Base-by-base conservation (phyloP, 805 yeast genomes). In the Lachancea quebecensis region DNA sequence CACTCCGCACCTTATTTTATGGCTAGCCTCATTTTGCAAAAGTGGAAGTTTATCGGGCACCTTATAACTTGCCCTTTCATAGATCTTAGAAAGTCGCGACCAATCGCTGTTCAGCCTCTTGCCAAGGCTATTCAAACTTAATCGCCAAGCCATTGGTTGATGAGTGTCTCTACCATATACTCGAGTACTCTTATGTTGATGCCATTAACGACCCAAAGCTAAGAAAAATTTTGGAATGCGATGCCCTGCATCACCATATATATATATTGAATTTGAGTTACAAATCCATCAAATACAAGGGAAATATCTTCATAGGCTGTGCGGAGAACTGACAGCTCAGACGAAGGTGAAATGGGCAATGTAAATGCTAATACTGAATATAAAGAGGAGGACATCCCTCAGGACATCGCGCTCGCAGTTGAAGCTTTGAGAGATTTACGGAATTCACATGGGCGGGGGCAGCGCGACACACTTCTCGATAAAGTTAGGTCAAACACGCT, bases 1-100 rank as follows among this genome's bases (percentile, higher is more conserved):
- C 9, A 65, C 47, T 2, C 68, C 69, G 34, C 65, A 57, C 41
- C 66, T 51, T 10, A 60, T 48, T 44, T 11, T 29, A n/a, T 7
- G 41, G 18, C 11, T 30, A 7, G 50, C 36, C 4, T 51, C 18
- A 21, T 21, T 10, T 27, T 17, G 31, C 33, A 63, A 41, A 8
- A 59, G 41, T 9, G 50, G 53, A 15, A 64, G 48, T 47, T 65
- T 64, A 35, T 53, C 43, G 35, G 57, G 59, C 3, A 58, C 41
- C 10, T 14, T 33, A 8, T 17, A 14, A 2, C 39, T 14, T 10
- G 36, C 27, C 6, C 55, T 54, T 38, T 55, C 41, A 35, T 54
- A 52, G 37, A 62, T 44, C 2, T 55, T 50, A 14, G 62, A 57
- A 5, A 57, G 46, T 8, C 46, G 17, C 16, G 45, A 46, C 35